phyloP scores from a whole-genome alignment of 2,329 filamentous ascomycete genomes.

The Beauveria asiatica region DNA sequence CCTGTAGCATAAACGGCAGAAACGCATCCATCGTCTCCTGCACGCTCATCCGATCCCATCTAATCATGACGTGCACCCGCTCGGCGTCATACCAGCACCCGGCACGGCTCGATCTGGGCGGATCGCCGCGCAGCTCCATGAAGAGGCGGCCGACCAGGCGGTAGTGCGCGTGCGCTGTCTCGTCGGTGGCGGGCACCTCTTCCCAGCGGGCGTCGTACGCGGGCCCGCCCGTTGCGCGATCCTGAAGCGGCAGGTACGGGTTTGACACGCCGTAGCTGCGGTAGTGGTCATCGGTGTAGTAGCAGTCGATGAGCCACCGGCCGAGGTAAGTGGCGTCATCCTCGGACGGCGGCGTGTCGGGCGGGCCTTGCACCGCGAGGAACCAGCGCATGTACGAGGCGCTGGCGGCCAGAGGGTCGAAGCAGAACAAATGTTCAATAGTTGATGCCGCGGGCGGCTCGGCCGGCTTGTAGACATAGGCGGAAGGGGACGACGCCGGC shows the following conservation, averaged over 20 bases:
- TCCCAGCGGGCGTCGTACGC: constrained; percentile 1
- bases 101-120: constrained; percentile 2
- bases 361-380: constrained; percentile 4
- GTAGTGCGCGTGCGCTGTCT: neutral
- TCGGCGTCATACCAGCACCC: constrained; percentile 12
- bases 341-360: constrained; percentile 5
- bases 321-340: constrained; percentile 4
- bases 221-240: neutral
- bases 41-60: neutral
- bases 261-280: neutral
- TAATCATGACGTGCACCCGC: constrained; percentile 6
- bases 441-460: neutral
- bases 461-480: neutral
- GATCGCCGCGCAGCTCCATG: constrained; percentile 8
- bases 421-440: constrained; percentile 11
- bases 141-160: constrained; percentile 9
- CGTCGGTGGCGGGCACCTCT: constrained; percentile 5
- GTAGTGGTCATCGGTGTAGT: constrained; percentile 8
- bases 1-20: constrained; percentile 10
- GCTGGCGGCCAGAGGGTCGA: constrained; percentile 5
- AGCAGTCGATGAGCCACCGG: constrained; percentile 10
- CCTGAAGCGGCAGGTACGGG: neutral
- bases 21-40: constrained; percentile 10
- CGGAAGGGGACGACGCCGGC: neutral
- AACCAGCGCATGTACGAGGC: constrained; percentile 10